Conservation (phyloP, 371 early-diverging fungal species). For the Mortierella sp. region DNA sequence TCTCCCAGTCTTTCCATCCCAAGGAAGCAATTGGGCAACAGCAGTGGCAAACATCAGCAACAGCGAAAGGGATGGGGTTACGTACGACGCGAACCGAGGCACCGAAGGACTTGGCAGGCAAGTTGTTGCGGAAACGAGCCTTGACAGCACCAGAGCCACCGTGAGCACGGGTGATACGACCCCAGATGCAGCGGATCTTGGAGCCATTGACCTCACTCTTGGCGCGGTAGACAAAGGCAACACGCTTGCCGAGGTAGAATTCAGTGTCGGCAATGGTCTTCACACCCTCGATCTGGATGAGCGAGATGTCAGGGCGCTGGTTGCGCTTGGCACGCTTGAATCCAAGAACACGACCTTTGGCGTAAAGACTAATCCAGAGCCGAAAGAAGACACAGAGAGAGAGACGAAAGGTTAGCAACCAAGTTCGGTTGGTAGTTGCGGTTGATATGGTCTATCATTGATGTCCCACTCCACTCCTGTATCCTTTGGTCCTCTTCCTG, state of each 20-base stretch:
- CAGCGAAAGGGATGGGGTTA: no score
- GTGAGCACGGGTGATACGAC: constrained; percentile 93
- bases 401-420: no score
- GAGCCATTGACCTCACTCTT: constrained; percentile 91
- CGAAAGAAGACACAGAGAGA: no score
- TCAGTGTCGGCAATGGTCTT: constrained; percentile 79
- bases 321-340: constrained; percentile 93
- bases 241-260: constrained; percentile 93
- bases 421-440: no score
- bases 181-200: constrained; percentile 97
- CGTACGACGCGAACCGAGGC: constrained; percentile 91
- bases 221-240: constrained; percentile 80
- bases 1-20: neutral
- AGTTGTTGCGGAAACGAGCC: constrained; percentile 96
- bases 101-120: constrained; percentile 95
- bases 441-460: no score
- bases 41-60: constrained; percentile 3
- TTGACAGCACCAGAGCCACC: constrained; percentile 96
- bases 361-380: constrained; percentile 97
- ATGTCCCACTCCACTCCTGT: no score
- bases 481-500: no score
- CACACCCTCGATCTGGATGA: constrained; percentile 95
- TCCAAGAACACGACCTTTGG: constrained; percentile 96
- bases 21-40: constrained; percentile 1
- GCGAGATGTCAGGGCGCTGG: constrained; percentile 89